Evolutionary conservation across 192 early-diverging fungal species (phyloP).

Genomic region (Diversispora epigaea): DNA sequence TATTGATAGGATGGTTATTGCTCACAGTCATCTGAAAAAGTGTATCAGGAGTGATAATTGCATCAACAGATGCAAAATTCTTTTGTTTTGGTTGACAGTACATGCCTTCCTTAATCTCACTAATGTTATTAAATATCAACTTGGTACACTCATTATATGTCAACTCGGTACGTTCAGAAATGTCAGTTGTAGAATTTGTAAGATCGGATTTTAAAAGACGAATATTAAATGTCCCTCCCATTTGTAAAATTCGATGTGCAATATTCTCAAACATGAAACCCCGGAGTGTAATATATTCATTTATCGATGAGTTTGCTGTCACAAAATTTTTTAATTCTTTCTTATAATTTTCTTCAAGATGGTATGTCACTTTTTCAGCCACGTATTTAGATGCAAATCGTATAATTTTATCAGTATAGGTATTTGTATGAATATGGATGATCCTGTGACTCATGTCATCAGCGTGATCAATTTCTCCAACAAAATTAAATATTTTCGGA

Average conservation of each 20-base stretch:
- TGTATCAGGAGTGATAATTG: no score
- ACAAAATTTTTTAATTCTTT: neutral
- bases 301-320: neutral
- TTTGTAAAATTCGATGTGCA: slow-evolving; percentile 12
- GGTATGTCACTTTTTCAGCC: slow-evolving; percentile 1
- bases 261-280: neutral
- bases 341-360: no score
- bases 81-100: no score
- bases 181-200: slow-evolving; percentile 4
- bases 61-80: no score
- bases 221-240: slow-evolving; percentile 12
- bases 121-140: no score
- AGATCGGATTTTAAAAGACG: neutral
- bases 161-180: slow-evolving; percentile 1
- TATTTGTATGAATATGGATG: no score
- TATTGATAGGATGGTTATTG: no score
- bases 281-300: slow-evolving; percentile 3
- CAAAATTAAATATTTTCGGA: neutral
- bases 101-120: no score
- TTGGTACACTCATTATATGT: neutral
- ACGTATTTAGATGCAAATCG: slow-evolving; percentile 17
- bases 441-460: no score
- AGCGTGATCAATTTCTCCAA: no score
- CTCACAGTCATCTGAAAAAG: no score
- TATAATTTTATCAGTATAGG: neutral